These are phyloP conservation scores for Lentinula boryana DNA, from an alignment of 768 basidiomycete genomes.

Conservation along the genomic window DNA sequence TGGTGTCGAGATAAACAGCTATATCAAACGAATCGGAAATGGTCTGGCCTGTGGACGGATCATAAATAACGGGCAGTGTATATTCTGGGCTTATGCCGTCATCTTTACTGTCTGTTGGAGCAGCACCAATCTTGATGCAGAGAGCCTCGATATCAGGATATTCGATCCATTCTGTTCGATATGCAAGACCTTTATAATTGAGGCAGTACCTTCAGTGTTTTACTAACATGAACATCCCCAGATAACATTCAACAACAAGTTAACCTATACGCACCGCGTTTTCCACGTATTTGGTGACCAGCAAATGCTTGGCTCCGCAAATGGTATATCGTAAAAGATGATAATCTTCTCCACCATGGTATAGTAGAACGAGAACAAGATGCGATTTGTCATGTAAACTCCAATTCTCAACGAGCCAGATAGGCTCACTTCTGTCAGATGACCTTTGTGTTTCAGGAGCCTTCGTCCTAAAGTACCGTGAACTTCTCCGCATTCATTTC, in stretches of 20 bases:
- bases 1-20: constrained; percentile 34
- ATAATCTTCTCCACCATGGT: constrained; percentile 20
- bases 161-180: constrained; percentile 34
- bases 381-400: not conserved
- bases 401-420: not conserved
- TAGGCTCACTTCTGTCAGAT: not conserved
- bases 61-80: constrained; percentile 34
- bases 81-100: constrained; percentile 23
- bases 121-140: constrained; percentile 26
- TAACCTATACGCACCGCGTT: constrained; percentile 22
- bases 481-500: too few relatives aligned
- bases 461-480: too few relatives aligned
- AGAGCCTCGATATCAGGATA: constrained; percentile 31
- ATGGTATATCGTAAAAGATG: constrained; percentile 40
- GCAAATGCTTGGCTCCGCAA: constrained; percentile 18
- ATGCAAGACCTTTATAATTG: constrained; percentile 27
- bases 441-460: too few relatives aligned
- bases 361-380: not conserved
- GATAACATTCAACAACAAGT: not conserved
- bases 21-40: constrained; percentile 32
- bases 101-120: constrained; percentile 17
- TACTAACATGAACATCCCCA: not conserved
- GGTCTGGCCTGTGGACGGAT: constrained; percentile 24
- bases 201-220: constrained; percentile 13
- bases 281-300: constrained; percentile 46